phyloP scores from a whole-genome alignment of 352 stramenopile species.

The Thalassiosira livingstoniorum region DNA sequence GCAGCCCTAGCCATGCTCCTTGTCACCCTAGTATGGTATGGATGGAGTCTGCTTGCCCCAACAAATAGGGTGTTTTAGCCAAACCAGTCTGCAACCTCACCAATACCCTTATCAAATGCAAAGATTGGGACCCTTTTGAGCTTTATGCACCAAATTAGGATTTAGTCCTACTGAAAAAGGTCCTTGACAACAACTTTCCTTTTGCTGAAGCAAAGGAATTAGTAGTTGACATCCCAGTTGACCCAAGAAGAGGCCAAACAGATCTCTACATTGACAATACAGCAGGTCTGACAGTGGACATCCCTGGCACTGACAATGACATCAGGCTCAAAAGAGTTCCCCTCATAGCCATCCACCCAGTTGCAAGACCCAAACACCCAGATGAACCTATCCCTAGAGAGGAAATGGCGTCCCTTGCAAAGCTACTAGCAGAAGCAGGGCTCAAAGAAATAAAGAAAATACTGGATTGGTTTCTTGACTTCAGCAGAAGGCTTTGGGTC shows the following conservation, averaged over 20 bases:
- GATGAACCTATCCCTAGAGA: conserved; percentile 41
- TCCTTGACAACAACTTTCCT: background rate
- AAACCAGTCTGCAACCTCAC: conserved; percentile 31
- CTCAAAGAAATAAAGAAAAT: conserved; percentile 34
- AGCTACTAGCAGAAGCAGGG: conserved; percentile 27
- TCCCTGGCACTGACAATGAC: background rate
- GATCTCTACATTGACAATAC: conserved; percentile 41
- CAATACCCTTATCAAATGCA: conserved; percentile 18
- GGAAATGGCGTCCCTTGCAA: conserved; percentile 22
- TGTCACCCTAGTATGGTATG: too few relatives aligned
- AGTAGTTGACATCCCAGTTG: conserved; percentile 12
- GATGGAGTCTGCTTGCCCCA: too few relatives aligned
- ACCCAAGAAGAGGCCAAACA: background rate
- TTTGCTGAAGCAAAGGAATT: conserved; percentile 16
- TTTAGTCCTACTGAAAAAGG: background rate
- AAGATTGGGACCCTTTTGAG: conserved; percentile 15
- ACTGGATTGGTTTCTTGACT: conserved; percentile 41
- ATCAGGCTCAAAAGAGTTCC: background rate
- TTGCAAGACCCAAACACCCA: background rate
- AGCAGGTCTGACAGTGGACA: conserved; percentile 9
- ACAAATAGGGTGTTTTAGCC: conserved; percentile 23
- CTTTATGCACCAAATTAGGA: background rate
- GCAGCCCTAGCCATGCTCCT: too few relatives aligned
- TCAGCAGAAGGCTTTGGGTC: conserved; percentile 2
- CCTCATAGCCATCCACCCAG: conserved; percentile 14